Evolutionary conservation across 306 rosid genomes (phyloP).

Genomic region (Albizia julibrissin): DNA sequence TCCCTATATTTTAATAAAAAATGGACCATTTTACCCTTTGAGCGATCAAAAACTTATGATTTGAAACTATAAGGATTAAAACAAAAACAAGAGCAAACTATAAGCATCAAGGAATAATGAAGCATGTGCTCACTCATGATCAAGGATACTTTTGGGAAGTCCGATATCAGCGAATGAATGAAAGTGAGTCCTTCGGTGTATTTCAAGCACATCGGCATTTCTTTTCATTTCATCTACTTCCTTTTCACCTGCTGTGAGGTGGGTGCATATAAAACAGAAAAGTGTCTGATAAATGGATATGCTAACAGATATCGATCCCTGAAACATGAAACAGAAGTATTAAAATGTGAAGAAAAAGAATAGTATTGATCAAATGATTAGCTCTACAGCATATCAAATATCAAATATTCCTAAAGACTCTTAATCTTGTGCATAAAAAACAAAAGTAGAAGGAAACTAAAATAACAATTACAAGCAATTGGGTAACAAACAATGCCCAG

Average conservation of each 20-base stretch:
- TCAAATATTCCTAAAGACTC: neutral
- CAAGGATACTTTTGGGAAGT: slow-evolving; percentile 70
- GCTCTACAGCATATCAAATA: neutral
- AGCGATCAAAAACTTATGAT: too few species aligned
- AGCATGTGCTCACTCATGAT: slow-evolving; percentile 84
- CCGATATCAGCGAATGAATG: slow-evolving; percentile 56
- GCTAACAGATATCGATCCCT: slow-evolving; percentile 97
- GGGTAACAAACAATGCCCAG: neutral
- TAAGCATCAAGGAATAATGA: slow-evolving; percentile 14
- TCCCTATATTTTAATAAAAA: too few species aligned
- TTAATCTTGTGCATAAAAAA: slow-evolving; percentile 16
- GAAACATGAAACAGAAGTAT: slow-evolving; percentile 35
- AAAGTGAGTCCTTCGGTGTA: slow-evolving; percentile 81
- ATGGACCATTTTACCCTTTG: too few species aligned
- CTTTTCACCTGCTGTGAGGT: slow-evolving; percentile 91
- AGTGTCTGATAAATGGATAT: slow-evolving; percentile 96
- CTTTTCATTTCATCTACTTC: slow-evolving; percentile 79
- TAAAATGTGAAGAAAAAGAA: slow-evolving; percentile 21
- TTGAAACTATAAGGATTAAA: too few species aligned
- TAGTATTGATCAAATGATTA: slow-evolving; percentile 21
- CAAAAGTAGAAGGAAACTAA: slow-evolving; percentile 18
- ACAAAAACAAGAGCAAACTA: too few species aligned
- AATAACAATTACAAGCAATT: neutral
- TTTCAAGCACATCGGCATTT: slow-evolving; percentile 84
- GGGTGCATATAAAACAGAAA: slow-evolving; percentile 89